Conservation (phyloP, 2,329 filamentous ascomycete species). For the Apiospora arundinis region DNA sequence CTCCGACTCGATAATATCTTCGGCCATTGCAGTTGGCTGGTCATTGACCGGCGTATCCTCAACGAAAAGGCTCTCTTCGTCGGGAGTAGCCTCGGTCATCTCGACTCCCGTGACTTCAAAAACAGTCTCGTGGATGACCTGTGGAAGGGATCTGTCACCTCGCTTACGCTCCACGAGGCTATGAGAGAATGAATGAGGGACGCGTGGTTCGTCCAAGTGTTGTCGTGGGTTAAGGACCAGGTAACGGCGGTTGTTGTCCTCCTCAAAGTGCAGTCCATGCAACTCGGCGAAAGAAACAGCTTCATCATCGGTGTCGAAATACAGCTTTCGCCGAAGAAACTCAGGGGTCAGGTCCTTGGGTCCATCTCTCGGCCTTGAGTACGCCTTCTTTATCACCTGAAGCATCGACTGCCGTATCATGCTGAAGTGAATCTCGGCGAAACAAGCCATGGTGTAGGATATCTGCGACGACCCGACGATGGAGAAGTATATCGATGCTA, state of each 20-base stretch:
- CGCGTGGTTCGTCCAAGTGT: slow-evolving; percentile 53
- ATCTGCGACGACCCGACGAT: slow-evolving; percentile 62
- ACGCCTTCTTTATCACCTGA: slow-evolving; percentile 59
- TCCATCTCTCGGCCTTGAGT: slow-evolving; percentile 61
- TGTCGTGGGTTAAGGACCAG: slow-evolving; percentile 53
- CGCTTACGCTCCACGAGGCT: slow-evolving; percentile 67
- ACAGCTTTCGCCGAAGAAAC: slow-evolving; percentile 62
- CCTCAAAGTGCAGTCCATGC: slow-evolving; percentile 60
- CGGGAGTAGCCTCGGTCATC: slow-evolving; percentile 18
- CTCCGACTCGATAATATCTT: slow-evolving; percentile 4
- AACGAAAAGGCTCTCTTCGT: slow-evolving; percentile 38
- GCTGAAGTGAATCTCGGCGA: slow-evolving; percentile 72
- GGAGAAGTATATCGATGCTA: slow-evolving; percentile 62
- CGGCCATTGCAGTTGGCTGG: neutral
- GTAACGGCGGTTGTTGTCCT: slow-evolving; percentile 46
- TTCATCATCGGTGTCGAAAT: slow-evolving; percentile 71
- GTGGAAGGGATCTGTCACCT: slow-evolving; percentile 54
- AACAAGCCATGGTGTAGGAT: slow-evolving; percentile 74
- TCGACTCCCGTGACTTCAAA: slow-evolving; percentile 40
- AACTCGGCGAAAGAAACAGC: slow-evolving; percentile 68
- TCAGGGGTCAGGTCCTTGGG: slow-evolving; percentile 66
- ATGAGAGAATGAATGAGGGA: slow-evolving; percentile 63
- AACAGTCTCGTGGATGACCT: slow-evolving; percentile 63
- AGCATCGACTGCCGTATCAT: slow-evolving; percentile 65
- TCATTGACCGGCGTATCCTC: slow-evolving; percentile 21